Percentiles rank a stretch among this genome's conserved stretches.
Conservation (phyloP, 2,329 filamentous ascomycete species). For the Madurella mycetomatis region DNA sequence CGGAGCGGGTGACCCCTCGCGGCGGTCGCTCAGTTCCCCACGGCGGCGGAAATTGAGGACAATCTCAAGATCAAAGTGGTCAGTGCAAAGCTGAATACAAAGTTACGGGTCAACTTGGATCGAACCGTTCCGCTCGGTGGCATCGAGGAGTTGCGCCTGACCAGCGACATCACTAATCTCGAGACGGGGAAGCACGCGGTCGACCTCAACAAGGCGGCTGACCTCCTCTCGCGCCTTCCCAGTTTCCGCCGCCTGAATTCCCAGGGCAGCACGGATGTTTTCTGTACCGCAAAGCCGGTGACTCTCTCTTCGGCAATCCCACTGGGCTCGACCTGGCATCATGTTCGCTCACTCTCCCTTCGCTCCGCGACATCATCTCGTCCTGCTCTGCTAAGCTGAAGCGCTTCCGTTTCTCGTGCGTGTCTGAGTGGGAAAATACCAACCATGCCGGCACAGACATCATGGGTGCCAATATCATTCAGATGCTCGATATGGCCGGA, state of each 20-base stretch:
- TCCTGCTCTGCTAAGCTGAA: background rate
- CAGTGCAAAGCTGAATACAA: background rate
- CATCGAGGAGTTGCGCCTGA: background rate
- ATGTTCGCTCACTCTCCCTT: background rate
- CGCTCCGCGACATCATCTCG: background rate
- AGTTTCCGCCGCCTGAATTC: background rate
- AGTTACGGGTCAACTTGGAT: background rate
- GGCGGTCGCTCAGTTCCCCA: background rate
- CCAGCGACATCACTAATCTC: background rate
- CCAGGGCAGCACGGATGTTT: background rate
- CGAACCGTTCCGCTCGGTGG: background rate
- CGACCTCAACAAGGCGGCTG: background rate
- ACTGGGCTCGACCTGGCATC: background rate
- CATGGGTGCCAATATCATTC: background rate
- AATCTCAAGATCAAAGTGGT: background rate
- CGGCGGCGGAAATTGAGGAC: background rate
- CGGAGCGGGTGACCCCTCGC: slow-evolving; percentile 7
- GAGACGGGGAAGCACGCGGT: background rate
- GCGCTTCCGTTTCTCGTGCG: slow-evolving; percentile 1
- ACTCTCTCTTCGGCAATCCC: background rate
- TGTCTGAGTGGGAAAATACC: background rate
- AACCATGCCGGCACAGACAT: background rate
- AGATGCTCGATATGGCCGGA: background rate
- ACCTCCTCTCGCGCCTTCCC: background rate
- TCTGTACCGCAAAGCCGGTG: background rate